Evolutionary conservation across 108 stramenopile species (phyloP).

Genomic region (Nannochloropsis granulata): DNA sequence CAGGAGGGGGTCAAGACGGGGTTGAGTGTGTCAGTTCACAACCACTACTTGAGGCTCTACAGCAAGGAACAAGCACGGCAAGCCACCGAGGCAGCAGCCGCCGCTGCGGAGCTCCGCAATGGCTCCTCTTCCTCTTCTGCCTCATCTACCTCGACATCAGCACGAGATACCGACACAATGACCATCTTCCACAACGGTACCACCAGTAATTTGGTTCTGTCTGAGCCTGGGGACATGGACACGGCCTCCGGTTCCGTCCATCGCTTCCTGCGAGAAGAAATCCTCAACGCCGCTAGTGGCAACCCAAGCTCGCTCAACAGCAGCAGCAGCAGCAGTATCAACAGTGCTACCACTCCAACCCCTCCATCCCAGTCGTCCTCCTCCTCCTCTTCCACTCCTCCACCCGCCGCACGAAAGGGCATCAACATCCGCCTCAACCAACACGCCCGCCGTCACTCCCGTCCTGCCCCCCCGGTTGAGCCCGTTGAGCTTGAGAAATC

Average conservation of each 20-base stretch:
- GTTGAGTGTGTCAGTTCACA: conserved; percentile 76
- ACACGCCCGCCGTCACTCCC: background rate
- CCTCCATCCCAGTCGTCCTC: too few species aligned
- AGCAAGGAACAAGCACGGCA: background rate
- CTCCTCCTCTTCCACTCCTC: background rate
- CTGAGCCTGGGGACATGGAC: background rate
- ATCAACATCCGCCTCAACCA: background rate
- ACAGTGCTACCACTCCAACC: background rate
- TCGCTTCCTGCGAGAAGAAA: background rate
- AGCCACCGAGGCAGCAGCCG: background rate
- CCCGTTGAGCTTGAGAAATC: conserved; percentile 75
- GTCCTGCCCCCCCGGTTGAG: conserved; percentile 6
- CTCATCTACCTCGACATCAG: background rate
- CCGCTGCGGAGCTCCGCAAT: background rate
- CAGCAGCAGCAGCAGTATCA: background rate
- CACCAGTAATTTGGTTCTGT: background rate
- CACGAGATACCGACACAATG: background rate
- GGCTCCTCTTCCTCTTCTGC: too few species aligned
- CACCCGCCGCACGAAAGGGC: background rate
- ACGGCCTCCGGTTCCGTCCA: background rate
- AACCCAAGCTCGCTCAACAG: background rate
- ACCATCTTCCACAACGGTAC: background rate
- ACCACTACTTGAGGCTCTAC: conserved; percentile 64
- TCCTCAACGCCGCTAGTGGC: background rate
- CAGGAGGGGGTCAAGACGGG: conserved; percentile 64